phyloP scores from a whole-genome alignment of 2,329 filamentous ascomycete species.

The Pseudogymnoascus sp. region DNA sequence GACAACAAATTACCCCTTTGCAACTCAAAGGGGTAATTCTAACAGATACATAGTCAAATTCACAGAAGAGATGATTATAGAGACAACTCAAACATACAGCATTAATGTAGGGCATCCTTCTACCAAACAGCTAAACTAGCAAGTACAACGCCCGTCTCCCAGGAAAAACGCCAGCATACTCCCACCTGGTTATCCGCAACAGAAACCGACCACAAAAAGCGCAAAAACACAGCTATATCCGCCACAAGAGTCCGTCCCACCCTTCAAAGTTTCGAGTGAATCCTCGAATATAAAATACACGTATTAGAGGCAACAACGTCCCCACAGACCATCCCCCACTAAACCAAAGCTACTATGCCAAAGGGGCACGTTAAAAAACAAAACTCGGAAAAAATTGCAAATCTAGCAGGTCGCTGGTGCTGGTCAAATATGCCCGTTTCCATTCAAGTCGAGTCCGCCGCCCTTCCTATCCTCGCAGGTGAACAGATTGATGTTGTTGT shows the following conservation, averaged over 20 bases:
- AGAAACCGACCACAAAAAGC: not conserved
- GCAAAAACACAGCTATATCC: not conserved
- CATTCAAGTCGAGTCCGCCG: not conserved
- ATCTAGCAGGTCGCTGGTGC: not conserved
- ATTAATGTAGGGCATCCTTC: not conserved
- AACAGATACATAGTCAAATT: too few species aligned
- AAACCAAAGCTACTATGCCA: conserved; percentile 9
- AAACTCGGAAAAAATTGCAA: not conserved
- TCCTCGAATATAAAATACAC: conserved; percentile 6
- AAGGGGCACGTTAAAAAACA: not conserved
- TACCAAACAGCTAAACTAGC: conserved; percentile 6
- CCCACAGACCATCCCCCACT: not conserved
- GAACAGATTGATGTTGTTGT: conserved; percentile 86
- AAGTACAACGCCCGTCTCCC: conserved; percentile 8
- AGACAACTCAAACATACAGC: conserved; percentile 5
- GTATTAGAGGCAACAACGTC: not conserved
- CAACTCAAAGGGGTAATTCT: not conserved
- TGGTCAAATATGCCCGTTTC: conserved; percentile 2
- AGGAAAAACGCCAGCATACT: not conserved
- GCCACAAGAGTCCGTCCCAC: not conserved
- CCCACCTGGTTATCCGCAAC: conserved; percentile 2
- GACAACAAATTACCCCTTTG: not conserved
- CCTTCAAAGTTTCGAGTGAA: not conserved
- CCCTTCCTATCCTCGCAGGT: conserved; percentile 51
- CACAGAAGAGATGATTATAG: too few species aligned